Conservation (phyloP, 805 yeast genomes). For the Tetrapisispora fleetii region DNA sequence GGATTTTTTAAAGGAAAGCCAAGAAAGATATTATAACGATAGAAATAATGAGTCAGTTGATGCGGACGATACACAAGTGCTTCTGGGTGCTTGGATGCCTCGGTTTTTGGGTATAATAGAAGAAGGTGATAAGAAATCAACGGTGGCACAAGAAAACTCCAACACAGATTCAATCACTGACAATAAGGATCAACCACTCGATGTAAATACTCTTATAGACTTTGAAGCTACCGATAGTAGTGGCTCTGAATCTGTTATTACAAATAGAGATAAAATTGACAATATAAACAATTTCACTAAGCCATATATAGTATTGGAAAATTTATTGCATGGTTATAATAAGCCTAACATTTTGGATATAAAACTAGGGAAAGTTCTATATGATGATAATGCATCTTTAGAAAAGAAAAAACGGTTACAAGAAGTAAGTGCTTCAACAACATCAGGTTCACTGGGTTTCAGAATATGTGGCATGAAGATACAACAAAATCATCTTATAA, state of each 20-base stretch:
- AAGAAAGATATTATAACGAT: slow-evolving; percentile 4
- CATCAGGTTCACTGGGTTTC: slow-evolving; percentile 67
- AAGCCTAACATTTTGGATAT: slow-evolving; percentile 74
- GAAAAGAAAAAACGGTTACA: slow-evolving; percentile 57
- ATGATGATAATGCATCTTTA: slow-evolving; percentile 48
- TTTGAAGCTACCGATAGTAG: neutral
- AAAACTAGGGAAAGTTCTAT: slow-evolving; percentile 64
- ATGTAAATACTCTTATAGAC: neutral
- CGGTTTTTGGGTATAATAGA: slow-evolving; percentile 22
- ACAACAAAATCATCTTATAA: slow-evolving; percentile 14
- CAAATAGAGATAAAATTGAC: neutral
- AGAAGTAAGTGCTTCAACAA: slow-evolving; percentile 58
- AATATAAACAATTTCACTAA: slow-evolving; percentile 5
- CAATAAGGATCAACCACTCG: neutral
- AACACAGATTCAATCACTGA: no score
- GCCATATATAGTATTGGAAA: slow-evolving; percentile 57
- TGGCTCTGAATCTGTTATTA: neutral
- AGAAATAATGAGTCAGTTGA: neutral
- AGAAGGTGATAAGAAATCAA: slow-evolving; percentile 11
- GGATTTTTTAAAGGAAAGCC: slow-evolving; percentile 48
- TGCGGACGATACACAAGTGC: slow-evolving; percentile 15
- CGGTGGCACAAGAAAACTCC: neutral
- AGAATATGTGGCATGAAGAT: slow-evolving; percentile 86
- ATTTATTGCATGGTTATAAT: slow-evolving; percentile 49
- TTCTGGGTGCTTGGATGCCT: slow-evolving; percentile 23